phyloP scores from a whole-genome alignment of 1,284 basidiomycete species.

The Puccinia horiana region DNA sequence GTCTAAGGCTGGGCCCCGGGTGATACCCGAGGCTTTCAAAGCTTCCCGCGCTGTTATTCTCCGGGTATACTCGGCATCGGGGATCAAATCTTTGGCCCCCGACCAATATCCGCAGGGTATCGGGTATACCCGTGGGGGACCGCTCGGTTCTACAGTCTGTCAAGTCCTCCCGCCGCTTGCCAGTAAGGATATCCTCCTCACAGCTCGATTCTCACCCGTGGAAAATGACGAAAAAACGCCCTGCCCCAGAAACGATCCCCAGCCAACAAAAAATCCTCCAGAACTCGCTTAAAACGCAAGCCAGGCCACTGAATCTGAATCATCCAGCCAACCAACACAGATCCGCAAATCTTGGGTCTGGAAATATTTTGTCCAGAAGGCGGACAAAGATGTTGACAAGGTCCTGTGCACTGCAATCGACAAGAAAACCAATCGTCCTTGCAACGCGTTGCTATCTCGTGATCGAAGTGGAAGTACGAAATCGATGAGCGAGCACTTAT shows the following conservation, averaged over 20 bases:
- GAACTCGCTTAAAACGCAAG: too few species aligned
- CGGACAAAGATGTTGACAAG: background rate
- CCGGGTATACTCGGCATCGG: background rate
- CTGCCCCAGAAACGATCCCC: too few species aligned
- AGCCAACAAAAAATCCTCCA: too few species aligned
- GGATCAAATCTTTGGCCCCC: background rate
- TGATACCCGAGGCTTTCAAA: background rate
- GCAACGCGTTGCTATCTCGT: background rate
- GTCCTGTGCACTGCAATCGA: background rate
- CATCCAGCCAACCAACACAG: too few species aligned
- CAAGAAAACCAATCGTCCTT: background rate
- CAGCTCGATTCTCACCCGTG: too few species aligned
- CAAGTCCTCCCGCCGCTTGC: too few species aligned
- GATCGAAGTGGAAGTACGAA: background rate
- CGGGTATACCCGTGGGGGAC: too few species aligned
- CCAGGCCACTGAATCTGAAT: too few species aligned
- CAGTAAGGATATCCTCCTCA: too few species aligned
- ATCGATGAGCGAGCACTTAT: background rate
- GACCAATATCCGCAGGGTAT: background rate
- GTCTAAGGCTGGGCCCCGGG: background rate
- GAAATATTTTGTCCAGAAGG: background rate
- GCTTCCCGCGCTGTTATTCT: background rate
- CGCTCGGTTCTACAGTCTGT: too few species aligned
- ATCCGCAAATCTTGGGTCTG: background rate
- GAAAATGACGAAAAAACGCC: too few species aligned